Evolutionary conservation across 176 grass and related monocot genomes (phyloP).

Genomic region (Carex cristatella): DNA sequence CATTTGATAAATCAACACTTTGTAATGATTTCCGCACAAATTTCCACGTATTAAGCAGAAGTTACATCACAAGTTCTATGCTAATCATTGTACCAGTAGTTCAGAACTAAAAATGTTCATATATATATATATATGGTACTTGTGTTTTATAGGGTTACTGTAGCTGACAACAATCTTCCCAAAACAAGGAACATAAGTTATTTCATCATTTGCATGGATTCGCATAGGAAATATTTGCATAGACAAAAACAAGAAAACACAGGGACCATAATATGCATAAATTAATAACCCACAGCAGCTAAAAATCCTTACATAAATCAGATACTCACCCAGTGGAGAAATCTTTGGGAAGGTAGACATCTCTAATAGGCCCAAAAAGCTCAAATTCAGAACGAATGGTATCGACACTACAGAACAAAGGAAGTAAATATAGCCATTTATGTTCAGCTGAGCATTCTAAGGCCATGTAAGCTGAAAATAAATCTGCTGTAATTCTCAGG

Average conservation of each 20-base stretch:
- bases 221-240: not conserved
- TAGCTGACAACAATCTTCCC: not conserved
- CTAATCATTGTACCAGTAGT: not conserved
- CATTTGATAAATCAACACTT: not conserved
- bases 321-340: slow-evolving; percentile 12
- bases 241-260: not conserved
- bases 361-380: not conserved
- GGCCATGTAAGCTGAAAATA: not conserved
- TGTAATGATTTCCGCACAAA: not conserved
- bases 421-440: not conserved
- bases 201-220: not conserved
- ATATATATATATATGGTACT: not conserved
- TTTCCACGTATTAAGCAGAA: not conserved
- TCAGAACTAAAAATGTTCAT: not conserved
- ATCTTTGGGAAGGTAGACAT: not conserved
- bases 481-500: no score
- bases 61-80: not conserved
- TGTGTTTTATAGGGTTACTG: not conserved
- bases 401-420: not conserved
- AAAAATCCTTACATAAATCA: not conserved
- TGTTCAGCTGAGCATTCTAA: not conserved
- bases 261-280: not conserved
- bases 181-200: not conserved
- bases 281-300: not conserved
- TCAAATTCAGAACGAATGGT: slow-evolving; percentile 3